Evolutionary conservation across 352 stramenopile species (phyloP).

Genomic region (Globisporangium splendens): DNA sequence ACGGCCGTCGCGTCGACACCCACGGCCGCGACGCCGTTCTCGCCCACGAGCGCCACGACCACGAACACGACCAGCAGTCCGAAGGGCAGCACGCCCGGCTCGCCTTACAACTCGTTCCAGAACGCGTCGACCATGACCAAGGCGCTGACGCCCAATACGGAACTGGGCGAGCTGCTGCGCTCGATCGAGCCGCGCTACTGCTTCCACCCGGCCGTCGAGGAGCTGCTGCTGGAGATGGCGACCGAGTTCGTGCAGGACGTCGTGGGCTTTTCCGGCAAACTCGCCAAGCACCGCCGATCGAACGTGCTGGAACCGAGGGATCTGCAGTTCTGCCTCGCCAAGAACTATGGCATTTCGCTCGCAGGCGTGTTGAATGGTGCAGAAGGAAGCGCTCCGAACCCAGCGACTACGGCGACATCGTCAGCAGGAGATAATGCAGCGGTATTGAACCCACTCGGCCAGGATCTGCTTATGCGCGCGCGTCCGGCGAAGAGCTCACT

Average conservation of each 20-base stretch:
- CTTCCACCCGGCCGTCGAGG: slow-evolving; percentile 77
- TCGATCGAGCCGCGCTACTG: slow-evolving; percentile 69
- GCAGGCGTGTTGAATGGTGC: slow-evolving; percentile 41
- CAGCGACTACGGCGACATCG: not conserved
- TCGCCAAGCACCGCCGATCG: slow-evolving; percentile 78
- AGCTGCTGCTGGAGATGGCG: slow-evolving; percentile 81
- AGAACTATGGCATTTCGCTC: slow-evolving; percentile 85
- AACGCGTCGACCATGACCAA: slow-evolving; percentile 38
- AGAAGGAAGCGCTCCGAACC: not conserved
- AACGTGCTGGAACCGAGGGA: slow-evolving; percentile 68
- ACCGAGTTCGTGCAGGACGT: slow-evolving; percentile 78
- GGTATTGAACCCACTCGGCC: slow-evolving; percentile 44
- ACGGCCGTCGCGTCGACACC: slow-evolving; percentile 14
- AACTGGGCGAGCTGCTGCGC: slow-evolving; percentile 60
- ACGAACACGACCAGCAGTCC: slow-evolving; percentile 20
- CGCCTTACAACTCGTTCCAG: slow-evolving; percentile 35
- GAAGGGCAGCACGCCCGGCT: slow-evolving; percentile 14
- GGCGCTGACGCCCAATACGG: slow-evolving; percentile 66
- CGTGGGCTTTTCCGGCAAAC: slow-evolving; percentile 52
- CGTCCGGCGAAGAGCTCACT: slow-evolving; percentile 71
- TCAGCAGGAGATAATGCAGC: slow-evolving; percentile 1
- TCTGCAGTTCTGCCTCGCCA: slow-evolving; percentile 77
- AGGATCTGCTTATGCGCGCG: slow-evolving; percentile 54
- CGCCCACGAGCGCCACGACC: slow-evolving; percentile 11
- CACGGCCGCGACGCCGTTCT: slow-evolving; percentile 3